Evolutionary conservation across 140 eudicot genomes (phyloP).

Genomic region (Erigeron philadelphicus): DNA sequence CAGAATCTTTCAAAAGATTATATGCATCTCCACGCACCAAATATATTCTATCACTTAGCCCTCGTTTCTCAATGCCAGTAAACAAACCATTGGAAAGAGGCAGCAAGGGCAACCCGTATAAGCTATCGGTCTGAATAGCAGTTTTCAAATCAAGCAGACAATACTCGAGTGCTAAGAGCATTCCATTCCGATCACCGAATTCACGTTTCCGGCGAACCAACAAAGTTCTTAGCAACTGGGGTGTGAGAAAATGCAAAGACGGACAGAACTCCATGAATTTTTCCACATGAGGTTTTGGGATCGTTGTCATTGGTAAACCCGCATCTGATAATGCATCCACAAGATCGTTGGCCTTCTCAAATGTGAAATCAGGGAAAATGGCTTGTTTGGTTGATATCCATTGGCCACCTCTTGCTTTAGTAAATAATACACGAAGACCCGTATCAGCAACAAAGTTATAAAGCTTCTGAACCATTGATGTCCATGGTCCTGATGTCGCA

Average conservation of each 20-base stretch:
- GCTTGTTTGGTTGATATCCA: conserved; percentile 97
- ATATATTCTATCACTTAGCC: conserved; percentile 62
- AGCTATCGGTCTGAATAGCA: conserved; percentile 53
- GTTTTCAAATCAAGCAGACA: conserved; percentile 67
- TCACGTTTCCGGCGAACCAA: conserved; percentile 73
- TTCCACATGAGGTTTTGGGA: conserved; percentile 61
- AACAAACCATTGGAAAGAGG: conserved; percentile 86
- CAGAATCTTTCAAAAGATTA: conserved; percentile 72
- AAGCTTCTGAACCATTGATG: conserved; percentile 75
- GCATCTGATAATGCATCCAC: conserved; percentile 82
- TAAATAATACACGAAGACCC: conserved; percentile 74
- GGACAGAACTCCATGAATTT: conserved; percentile 81
- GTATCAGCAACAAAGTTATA: conserved; percentile 67
- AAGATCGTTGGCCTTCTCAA: conserved; percentile 59
- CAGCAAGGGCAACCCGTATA: conserved; percentile 67
- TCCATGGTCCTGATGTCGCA: conserved; percentile 76
- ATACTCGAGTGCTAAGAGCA: conserved; percentile 78
- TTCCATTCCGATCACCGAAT: conserved; percentile 63
- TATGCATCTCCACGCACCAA: conserved; percentile 71
- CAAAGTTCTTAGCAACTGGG: conserved; percentile 76
- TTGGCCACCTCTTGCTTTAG: conserved; percentile 90
- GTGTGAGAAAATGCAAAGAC: conserved; percentile 74
- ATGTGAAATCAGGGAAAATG: conserved; percentile 75
- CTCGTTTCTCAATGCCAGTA: conserved; percentile 58
- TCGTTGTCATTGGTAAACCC: conserved; percentile 66